Base-by-base conservation (phyloP, 2,329 filamentous ascomycete species). In the Alternaria dauci region DNA sequence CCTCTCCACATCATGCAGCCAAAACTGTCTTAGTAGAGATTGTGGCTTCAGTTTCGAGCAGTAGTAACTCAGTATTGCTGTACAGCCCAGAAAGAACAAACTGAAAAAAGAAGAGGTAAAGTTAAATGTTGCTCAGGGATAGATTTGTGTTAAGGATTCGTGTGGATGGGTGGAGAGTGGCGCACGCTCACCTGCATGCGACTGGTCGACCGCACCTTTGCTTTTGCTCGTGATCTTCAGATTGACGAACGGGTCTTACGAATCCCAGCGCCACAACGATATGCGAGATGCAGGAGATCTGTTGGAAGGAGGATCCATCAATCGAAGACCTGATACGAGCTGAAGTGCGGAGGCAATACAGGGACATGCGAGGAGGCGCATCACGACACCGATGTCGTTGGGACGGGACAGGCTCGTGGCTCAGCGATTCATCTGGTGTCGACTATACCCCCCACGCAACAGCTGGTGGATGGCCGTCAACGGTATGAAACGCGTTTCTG, bases 201-300 rank as follows among this genome's bases (percentile, higher is more conserved):
- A 36, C 16, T 41, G 43, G 23, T 30, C 11, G 16, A 38, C n/a
- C 44, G 23, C 18, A 14, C 16, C 25, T 28, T 59, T 59, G 58
- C 43, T 59, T 59, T 59, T 59, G 8, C n/a, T 55, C 32, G 41
- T 41, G 52, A 59, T 59, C 39, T 43, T 32, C 46, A 36, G 46
- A 43, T 36, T 52, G 34, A 39, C 52, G 52, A 55, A 50, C 52
- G 38, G 57, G 43, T 44, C 28, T 41, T 42, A 14, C 52, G 39
- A 41, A 46, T 41, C 26, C 26, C 46, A 56, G 46, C 52, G 53
- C 46, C 46, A 46, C 39, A 28, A 38, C 20, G 38, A 36, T 34
- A 46, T 46, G 39, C 58, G 25, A 26, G 39, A 46, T 39, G 32
- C 34, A 56, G 36, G 38, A 56, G 39, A 52, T 28, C 44, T 39